A percentile compares a stretch with the other conserved stretches of the same genome.
phyloP scores from a whole-genome alignment of 2,329 filamentous ascomycete species.

The Emmonsiellopsis sp. region DNA sequence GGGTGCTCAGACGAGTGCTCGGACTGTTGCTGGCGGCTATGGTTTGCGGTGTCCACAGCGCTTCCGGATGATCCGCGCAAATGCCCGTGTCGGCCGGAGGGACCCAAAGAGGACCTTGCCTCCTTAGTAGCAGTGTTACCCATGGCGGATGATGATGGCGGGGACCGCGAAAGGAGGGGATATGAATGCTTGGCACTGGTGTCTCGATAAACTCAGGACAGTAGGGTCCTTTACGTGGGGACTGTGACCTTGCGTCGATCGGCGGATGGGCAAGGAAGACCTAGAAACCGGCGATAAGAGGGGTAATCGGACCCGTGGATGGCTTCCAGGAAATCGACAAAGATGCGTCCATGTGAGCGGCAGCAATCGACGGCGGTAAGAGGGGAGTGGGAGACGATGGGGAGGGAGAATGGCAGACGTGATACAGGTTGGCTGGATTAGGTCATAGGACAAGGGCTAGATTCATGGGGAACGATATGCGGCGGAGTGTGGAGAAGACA shows the following conservation, averaged over 20 bases:
- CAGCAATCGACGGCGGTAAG: conserved; percentile 5
- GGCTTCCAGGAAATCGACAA: conserved; percentile 1
- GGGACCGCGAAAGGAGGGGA: conserved; percentile 5
- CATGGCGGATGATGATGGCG: conserved; percentile 20
- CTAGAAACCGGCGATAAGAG: conserved; percentile 9
- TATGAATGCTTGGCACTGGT: neutral
- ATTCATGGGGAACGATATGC: neutral
- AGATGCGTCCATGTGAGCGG: conserved; percentile 23
- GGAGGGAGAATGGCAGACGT: neutral
- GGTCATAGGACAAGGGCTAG: neutral
- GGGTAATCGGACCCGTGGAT: conserved; percentile 1
- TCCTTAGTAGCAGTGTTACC: conserved; percentile 40
- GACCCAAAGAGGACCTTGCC: conserved; percentile 22
- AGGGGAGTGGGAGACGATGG: conserved; percentile 1
- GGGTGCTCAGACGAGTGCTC: neutral
- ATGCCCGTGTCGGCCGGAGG: conserved; percentile 7
- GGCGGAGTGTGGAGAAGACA: neutral
- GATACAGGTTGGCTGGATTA: conserved; percentile 1
- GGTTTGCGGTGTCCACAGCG: neutral
- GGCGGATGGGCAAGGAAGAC: conserved; percentile 1
- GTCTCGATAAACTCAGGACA: neutral
- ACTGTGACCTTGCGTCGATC: neutral
- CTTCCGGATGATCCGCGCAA: conserved; percentile 2
- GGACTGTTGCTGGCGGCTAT: neutral
- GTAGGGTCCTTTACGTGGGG: neutral